Evolutionary conservation across 2,329 filamentous ascomycete species (phyloP).

Genomic region (Penicillium sp.): DNA sequence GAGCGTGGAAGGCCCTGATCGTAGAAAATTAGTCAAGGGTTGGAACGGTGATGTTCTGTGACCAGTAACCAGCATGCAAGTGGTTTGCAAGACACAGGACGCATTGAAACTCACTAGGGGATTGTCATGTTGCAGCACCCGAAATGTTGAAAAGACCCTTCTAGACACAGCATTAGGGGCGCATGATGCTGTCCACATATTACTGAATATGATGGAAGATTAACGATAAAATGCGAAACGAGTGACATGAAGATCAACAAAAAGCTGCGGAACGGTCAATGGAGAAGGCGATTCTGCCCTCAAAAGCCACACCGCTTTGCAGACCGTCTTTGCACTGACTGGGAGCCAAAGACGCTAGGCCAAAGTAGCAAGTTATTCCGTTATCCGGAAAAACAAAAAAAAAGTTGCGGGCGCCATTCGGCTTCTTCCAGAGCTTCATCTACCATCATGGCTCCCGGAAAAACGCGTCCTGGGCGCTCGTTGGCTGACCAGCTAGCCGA

Average conservation of each 20-base stretch:
- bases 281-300: constrained; percentile 15
- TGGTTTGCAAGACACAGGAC: background rate
- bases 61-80: background rate
- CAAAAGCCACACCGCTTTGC: background rate
- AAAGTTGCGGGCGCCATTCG: constrained; percentile 17
- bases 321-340: background rate
- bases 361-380: constrained; percentile 14
- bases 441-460: constrained; percentile 38
- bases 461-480: constrained; percentile 51
- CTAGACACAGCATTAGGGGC: constrained; percentile 32
- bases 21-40: background rate
- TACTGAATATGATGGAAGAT: background rate
- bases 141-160: constrained; percentile 56
- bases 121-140: constrained; percentile 72
- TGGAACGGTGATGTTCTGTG: background rate
- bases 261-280: background rate
- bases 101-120: constrained; percentile 61
- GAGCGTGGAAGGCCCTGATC: constrained; percentile 77
- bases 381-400: constrained; percentile 27
- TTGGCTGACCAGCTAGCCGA: constrained; percentile 62
- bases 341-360: constrained; percentile 6
- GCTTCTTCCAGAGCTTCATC: constrained; percentile 7
- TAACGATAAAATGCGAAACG: background rate
- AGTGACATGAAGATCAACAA: background rate
- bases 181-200: background rate